Percentiles rank a stretch among this genome's conserved stretches.
phyloP scores from a whole-genome alignment of 2,329 filamentous ascomycete species.

The Phaeosphaeriaceae sp. region DNA sequence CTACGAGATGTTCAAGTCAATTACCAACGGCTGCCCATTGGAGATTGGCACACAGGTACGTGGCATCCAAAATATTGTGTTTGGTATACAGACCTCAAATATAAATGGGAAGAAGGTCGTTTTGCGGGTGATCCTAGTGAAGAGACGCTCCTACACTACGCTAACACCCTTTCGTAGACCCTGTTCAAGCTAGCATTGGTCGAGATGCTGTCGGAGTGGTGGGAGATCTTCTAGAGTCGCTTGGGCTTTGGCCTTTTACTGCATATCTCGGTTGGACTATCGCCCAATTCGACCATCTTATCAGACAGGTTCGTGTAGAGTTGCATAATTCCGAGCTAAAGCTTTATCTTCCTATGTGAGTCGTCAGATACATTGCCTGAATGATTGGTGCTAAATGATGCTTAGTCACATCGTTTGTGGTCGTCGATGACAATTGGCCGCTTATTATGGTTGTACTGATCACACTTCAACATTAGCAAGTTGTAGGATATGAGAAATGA shows the following conservation, averaged over 20 bases:
- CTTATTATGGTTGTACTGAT: too few species aligned
- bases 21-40: constrained; percentile 45
- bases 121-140: too few species aligned
- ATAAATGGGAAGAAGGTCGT: neutral
- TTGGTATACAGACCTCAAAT: too few species aligned
- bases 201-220: constrained; percentile 35
- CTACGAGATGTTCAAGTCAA: constrained; percentile 39
- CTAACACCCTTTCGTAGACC: constrained; percentile 26
- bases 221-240: constrained; percentile 45
- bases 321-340: constrained; percentile 37
- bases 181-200: constrained; percentile 37
- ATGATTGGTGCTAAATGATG: constrained; percentile 14
- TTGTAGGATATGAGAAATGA: neutral
- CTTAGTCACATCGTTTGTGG: constrained; percentile 3
- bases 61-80: neutral
- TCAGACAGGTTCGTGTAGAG: constrained; percentile 36
- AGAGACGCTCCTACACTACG: neutral
- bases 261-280: constrained; percentile 39
- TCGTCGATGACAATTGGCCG: neutral
- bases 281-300: constrained; percentile 38
- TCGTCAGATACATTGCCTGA: neutral
- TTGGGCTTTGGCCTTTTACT: constrained; percentile 47
- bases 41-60: constrained; percentile 46
- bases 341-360: constrained; percentile 48
- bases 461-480: neutral